Percentiles rank a stretch among this genome's conserved stretches.
These are phyloP conservation scores for Posidonia oceanica DNA, from an alignment of 116 monocot genomes.

Conservation along the genomic window DNA sequence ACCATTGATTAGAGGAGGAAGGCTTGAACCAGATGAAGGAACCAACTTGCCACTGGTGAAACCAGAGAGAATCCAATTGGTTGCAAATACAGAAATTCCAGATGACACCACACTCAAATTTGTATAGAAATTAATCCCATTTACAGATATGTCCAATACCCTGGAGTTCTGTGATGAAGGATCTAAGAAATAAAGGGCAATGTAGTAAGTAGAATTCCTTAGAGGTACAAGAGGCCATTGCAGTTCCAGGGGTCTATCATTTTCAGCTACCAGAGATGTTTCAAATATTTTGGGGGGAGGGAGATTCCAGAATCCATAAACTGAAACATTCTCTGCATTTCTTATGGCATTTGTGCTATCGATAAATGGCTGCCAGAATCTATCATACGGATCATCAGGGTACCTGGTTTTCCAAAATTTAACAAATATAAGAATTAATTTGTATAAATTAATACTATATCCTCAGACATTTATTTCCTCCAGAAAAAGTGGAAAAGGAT, in stretches of 20 bases:
- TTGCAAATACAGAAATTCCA: conserved; percentile 51
- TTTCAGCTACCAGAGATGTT: conserved; percentile 42
- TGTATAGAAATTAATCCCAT: conserved; percentile 47
- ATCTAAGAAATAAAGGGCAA: conserved; percentile 89
- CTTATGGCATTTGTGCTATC: conserved; percentile 12
- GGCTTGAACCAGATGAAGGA: conserved; percentile 21
- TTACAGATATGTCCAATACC: conserved; percentile 47
- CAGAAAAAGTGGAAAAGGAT: not conserved
- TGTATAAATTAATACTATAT: not conserved
- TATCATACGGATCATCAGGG: conserved; percentile 69
- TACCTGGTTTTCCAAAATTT: conserved; percentile 35
- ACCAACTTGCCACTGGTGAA: conserved; percentile 39
- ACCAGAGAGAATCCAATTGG: conserved; percentile 70
- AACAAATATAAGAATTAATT: not conserved
- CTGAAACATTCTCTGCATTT: conserved; percentile 38
- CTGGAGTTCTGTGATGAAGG: conserved; percentile 23
- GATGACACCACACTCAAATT: conserved; percentile 38
- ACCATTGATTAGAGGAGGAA: conserved; percentile 70
- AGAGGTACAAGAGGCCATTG: conserved; percentile 74
- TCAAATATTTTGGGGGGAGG: conserved; percentile 60
- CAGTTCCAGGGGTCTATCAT: conserved; percentile 30
- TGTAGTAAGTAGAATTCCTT: conserved; percentile 53
- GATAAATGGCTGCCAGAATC: conserved; percentile 75
- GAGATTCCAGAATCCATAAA: conserved; percentile 69
- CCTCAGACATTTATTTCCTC: not conserved